Base-by-base conservation (phyloP, 1,139 yeast genomes). In the Kodamaea sp. region DNA sequence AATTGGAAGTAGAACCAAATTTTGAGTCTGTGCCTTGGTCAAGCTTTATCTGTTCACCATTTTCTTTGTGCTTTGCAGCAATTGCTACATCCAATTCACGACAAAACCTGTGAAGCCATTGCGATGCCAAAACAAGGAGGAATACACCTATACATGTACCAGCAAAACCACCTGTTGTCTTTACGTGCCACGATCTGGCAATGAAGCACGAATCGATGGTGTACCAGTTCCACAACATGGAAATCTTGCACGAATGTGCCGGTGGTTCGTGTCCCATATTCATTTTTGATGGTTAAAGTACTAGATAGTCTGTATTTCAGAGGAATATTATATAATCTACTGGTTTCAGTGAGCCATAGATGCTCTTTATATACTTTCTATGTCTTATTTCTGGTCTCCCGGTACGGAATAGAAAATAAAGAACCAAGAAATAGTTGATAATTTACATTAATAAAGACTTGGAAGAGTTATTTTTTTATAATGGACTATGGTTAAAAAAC, bases 91-190 rank as follows among this genome's bases (percentile, higher is more conserved):
- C 82, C 44, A 75, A 78, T 50, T 80, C 87, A 35, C 82, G 67
- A 34, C 74, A 66, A 32, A 75, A 57, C 27, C 87, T 64, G 47
- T 76, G 75, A 36, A 79, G 58, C 75, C 81, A 73, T 53, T 80
- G 82, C 8, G 79, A 66, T 6, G 75, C 71, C 34, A 81, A 57
- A 4, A 78, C 81, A 48, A 83, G 60, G 30, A 74, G 62, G 52
- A 81, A 75, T 4, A 79, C 77, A 8, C 87, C 88, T 29, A 82
- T 66, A 58, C 88, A 82, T 0, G 85, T 70, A 7, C 87, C 88
- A 4, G 85, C 88, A 65, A 82, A 81, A 60, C 70, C 78, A 2
- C 81, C 82, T 35, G 60, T 62, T 2, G 80, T 62, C n/a, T 59
- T 67, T 29, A 79, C 77, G 45, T 79, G 85, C 89, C 89, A 82